Percentiles rank a stretch among this genome's conserved stretches.
phyloP scores from a whole-genome alignment of 345 rosid genomes.

The Hypericum perforatum region DNA sequence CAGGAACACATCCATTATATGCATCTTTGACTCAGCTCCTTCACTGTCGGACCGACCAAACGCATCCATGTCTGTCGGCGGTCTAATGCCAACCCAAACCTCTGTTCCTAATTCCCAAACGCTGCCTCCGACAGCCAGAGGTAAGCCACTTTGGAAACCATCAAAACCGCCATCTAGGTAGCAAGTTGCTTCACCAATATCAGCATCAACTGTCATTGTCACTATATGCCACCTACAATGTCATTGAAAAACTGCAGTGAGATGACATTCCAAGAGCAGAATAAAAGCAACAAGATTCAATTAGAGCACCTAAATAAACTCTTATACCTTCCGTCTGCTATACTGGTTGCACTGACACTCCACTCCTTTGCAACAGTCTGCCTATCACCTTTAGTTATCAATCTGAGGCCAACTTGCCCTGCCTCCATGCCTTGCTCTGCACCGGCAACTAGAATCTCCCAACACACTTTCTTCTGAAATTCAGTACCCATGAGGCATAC shows the following conservation, averaged over 20 bases:
- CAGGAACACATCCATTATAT: slow-evolving; percentile 95
- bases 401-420: slow-evolving; percentile 94
- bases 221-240: slow-evolving; percentile 92
- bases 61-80: slow-evolving; percentile 88
- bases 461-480: slow-evolving; percentile 83
- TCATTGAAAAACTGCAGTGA: background rate
- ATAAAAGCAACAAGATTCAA: slow-evolving; percentile 5
- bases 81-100: slow-evolving; percentile 88
- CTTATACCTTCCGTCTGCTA: slow-evolving; percentile 95
- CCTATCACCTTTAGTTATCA: slow-evolving; percentile 87
- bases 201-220: slow-evolving; percentile 92
- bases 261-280: background rate
- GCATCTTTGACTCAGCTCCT: slow-evolving; percentile 97
- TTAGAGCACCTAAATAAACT: slow-evolving; percentile 6
- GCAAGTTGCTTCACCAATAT: slow-evolving; percentile 91
- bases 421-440: slow-evolving; percentile 99
- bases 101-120: slow-evolving; percentile 91
- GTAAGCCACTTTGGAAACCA: slow-evolving; percentile 70
- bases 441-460: slow-evolving; percentile 99
- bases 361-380: slow-evolving; percentile 89
- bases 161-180: slow-evolving; percentile 97
- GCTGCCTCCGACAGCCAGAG: slow-evolving; percentile 48
- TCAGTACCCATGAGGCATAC: slow-evolving; percentile 97
- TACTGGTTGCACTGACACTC: slow-evolving; percentile 97
- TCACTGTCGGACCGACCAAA: slow-evolving; percentile 99